Evolutionary conservation across 2,329 filamentous ascomycete genomes (phyloP).

Genomic region (Verticillium longisporum): DNA sequence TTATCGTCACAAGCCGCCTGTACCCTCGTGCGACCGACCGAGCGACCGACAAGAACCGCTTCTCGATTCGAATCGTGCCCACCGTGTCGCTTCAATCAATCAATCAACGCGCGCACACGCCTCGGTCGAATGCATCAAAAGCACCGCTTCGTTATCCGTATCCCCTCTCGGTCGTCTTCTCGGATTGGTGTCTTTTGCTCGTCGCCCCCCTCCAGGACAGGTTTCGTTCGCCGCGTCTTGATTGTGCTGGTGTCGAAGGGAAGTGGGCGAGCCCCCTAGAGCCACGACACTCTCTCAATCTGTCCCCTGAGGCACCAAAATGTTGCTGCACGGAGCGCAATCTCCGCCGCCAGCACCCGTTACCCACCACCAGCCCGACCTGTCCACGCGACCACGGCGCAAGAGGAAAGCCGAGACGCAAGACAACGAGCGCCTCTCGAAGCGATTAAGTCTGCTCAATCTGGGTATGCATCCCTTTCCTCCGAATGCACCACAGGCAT

Average conservation of each 20-base stretch:
- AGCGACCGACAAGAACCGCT: background rate
- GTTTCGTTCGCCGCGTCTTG: background rate
- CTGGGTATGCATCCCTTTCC: slow-evolving; percentile 50
- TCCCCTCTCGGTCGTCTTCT: background rate
- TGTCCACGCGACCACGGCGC: slow-evolving; percentile 20
- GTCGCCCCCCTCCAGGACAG: background rate
- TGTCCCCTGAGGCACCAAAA: slow-evolving; percentile 9
- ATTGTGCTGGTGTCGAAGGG: background rate
- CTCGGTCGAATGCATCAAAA: background rate
- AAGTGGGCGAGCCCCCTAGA: background rate
- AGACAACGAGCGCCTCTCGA: slow-evolving; percentile 70
- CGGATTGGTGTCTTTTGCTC: background rate
- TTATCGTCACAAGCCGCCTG: background rate
- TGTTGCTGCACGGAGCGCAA: slow-evolving; percentile 28
- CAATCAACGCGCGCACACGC: background rate
- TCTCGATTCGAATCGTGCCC: background rate
- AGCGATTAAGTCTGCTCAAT: slow-evolving; percentile 75
- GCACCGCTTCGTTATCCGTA: background rate
- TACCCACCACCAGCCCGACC: slow-evolving; percentile 2
- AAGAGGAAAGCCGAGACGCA: slow-evolving; percentile 57
- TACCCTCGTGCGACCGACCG: background rate
- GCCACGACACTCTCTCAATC: background rate
- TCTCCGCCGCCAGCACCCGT: slow-evolving; percentile 8
- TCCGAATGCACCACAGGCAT: background rate
- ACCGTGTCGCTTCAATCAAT: background rate